Base-by-base conservation (phyloP, 441 rosid species). In the Erodium moschatum region DNA sequence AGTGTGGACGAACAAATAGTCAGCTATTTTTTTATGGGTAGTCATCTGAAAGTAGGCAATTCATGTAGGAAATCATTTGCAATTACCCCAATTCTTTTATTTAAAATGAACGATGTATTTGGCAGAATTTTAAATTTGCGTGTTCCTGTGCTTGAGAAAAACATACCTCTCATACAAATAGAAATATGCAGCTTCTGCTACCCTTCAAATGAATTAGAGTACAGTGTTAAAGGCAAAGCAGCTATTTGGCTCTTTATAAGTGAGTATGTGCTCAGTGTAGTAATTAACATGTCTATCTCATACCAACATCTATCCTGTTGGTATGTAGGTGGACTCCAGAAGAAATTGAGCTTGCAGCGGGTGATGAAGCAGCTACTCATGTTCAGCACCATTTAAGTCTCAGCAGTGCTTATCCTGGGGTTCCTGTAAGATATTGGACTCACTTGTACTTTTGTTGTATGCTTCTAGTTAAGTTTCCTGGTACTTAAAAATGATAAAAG, bases 291-390 rank as follows among this genome's bases (percentile, higher is more conserved):
- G 69, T 72, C 81, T 80, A 66, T 66, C 31, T 29, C n/a, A n/a
- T n/a, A n/a, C n/a, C n/a, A n/a, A 64, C 69, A 1, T 29, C 83
- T 18, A 75, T 78, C 79, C 75, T 71, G 29, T 75, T 70, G 63
- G 67, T 70, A 16, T 67, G 70, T 76, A 70, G 70, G 46, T 94
- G 98, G 97, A 89, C 79, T 56, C 80, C 82, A 63, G 92, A 87
- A 72, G 92, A 92, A 78, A 69, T 88, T 72, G 81, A 60, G 72
- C 81, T 89, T 74, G 98, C 97, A 65, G 81, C 96, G 42, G 96
- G 97, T 52, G 78, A 74, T 61, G 76, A 79, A 78, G 71, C 50
- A 68, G 78, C 76, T 67, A 80, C 89, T 61, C 84, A 69, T 77
- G 86, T 91, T 64, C 79, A 66, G 65, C 97, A 91, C 78, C 78